phyloP scores from a whole-genome alignment of 129 eudicot genomes.

The Artemisia argyi region DNA sequence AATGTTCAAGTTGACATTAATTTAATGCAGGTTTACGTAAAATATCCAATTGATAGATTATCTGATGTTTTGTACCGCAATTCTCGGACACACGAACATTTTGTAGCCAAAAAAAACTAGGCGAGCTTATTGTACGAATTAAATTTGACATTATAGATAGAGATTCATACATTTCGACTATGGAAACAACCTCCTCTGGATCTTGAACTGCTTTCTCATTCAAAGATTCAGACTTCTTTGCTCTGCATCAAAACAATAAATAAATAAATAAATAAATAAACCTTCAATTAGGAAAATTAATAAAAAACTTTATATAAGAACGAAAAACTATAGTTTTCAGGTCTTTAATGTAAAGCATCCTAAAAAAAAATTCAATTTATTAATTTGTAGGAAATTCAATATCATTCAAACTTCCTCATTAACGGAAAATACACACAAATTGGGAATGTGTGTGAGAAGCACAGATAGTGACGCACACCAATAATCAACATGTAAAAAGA shows the following conservation, averaged over 20 bases:
- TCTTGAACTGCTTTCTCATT: conserved; percentile 42
- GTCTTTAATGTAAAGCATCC: conserved; percentile 7
- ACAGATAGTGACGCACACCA: conserved; percentile 20
- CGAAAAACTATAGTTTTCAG: neutral
- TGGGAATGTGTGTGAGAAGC: conserved; percentile 10
- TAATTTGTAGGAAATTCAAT: conserved; percentile 1
- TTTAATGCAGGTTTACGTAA: too few species aligned
- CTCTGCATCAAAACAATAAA: conserved; percentile 22
- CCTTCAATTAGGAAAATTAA: neutral
- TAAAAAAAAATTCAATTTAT: neutral
- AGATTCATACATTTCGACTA: conserved; percentile 40
- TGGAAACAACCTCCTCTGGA: conserved; percentile 43
- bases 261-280: neutral
- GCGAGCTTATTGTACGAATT: too few species aligned
- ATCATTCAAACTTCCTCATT: conserved; percentile 28
- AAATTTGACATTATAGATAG: neutral
- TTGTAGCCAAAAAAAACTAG: too few species aligned
- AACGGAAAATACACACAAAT: conserved; percentile 15
- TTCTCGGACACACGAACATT: too few species aligned
- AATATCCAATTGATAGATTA: too few species aligned
- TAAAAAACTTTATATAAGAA: too few species aligned
- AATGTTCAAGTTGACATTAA: too few species aligned
- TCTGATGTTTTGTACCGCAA: too few species aligned
- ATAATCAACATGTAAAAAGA: neutral
- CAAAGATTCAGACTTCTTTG: conserved; percentile 34